Evolutionary conservation across 345 rosid genomes (phyloP).

Genomic region (Citrus trifoliata): DNA sequence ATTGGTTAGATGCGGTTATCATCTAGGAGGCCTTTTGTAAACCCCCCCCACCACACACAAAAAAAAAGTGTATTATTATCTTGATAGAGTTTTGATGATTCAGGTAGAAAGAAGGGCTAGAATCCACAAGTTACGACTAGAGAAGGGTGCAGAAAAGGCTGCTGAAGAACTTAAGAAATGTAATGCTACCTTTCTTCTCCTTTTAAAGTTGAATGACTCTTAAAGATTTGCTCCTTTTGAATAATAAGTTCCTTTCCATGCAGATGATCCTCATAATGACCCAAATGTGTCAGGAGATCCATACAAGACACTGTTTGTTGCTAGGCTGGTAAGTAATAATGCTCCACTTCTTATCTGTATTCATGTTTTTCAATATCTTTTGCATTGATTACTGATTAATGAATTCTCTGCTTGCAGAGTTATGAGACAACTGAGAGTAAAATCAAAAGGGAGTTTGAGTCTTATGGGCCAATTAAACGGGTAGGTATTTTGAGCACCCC

Average conservation of each 20-base stretch:
- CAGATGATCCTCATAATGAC: conserved; percentile 88
- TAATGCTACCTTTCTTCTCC: conserved; percentile 21
- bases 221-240: neutral
- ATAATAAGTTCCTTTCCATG: conserved; percentile 11
- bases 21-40: too few species aligned
- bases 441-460: conserved; percentile 99
- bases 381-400: conserved; percentile 12
- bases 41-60: rapidly evolving
- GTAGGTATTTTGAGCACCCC: conserved; percentile 75
- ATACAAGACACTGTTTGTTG: conserved; percentile 92
- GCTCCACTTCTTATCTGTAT: conserved; percentile 2
- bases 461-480: conserved; percentile 99
- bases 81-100: neutral
- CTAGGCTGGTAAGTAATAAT: conserved; percentile 71
- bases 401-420: conserved; percentile 53
- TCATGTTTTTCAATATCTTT: conserved; percentile 1
- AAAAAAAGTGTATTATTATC: too few species aligned
- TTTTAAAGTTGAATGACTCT: conserved; percentile 4
- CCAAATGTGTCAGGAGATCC: conserved; percentile 93
- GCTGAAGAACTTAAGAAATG: conserved; percentile 78
- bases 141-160: conserved; percentile 86
- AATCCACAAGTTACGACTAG: conserved; percentile 69
- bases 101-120: conserved; percentile 78
- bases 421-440: conserved; percentile 97
- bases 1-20: too few species aligned